Percentiles rank a stretch among this genome's conserved stretches.
These are phyloP conservation scores for Phlegmacium glaucopus DNA, from an alignment of 768 basidiomycete genomes.

Conservation along the genomic window DNA sequence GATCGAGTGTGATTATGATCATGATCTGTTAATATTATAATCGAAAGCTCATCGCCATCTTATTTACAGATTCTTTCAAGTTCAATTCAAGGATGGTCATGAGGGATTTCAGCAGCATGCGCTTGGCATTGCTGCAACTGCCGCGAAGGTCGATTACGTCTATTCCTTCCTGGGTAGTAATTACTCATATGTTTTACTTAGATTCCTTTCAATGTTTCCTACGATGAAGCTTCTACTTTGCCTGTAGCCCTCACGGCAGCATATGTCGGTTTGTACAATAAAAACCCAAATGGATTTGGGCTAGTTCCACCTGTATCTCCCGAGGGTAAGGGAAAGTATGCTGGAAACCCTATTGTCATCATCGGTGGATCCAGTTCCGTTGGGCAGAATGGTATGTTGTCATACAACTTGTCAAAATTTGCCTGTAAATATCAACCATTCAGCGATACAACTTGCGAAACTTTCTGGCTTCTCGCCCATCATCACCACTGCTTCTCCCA, in stretches of 20 bases:
- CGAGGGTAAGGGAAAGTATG: slow-evolving; percentile 36
- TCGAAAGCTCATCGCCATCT: slow-evolving; percentile 5
- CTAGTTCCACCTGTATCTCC: slow-evolving; percentile 36
- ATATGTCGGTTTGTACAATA: slow-evolving; percentile 44
- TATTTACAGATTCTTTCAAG: slow-evolving; percentile 31
- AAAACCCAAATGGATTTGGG: slow-evolving; percentile 34
- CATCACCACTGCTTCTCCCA: slow-evolving; percentile 33
- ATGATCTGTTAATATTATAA: no score
- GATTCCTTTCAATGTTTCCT: slow-evolving; percentile 45
- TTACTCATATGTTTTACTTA: slow-evolving; percentile 15
- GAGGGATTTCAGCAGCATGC: slow-evolving; percentile 44
- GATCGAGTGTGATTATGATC: slow-evolving; percentile 55
- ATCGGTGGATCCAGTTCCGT: slow-evolving; percentile 47
- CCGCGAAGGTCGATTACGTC: slow-evolving; percentile 12
- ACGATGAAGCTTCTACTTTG: slow-evolving; percentile 46
- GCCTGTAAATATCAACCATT: no score
- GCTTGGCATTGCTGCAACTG: slow-evolving; percentile 6
- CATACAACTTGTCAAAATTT: not conserved
- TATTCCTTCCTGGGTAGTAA: not conserved
- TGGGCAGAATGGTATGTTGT: slow-evolving; percentile 41
- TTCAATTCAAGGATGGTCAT: slow-evolving; percentile 32
- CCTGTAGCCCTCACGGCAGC: slow-evolving; percentile 47
- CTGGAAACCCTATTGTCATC: slow-evolving; percentile 41
- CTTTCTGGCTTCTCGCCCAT: slow-evolving; percentile 39
- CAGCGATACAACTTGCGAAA: slow-evolving; percentile 35